Base-by-base conservation (phyloP, 768 basidiomycete genomes). In the Trametes cinnabarina region DNA sequence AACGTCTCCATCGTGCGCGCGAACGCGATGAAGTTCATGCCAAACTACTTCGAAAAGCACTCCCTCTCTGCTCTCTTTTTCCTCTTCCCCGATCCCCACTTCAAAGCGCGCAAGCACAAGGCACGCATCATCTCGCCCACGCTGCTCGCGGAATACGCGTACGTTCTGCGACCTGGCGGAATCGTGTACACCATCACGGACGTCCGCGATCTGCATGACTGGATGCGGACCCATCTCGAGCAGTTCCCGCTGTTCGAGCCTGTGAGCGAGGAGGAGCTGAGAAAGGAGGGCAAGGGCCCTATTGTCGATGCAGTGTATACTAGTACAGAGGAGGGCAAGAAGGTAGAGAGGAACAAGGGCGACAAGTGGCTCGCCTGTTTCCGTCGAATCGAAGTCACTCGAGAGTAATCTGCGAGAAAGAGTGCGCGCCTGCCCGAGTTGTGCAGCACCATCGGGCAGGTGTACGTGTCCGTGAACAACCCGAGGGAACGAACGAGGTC, bases 131-230 rank as follows among this genome's bases (percentile, higher is more conserved):
- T 98, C 69, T 97, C 95, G 51, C 91, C 94, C 6, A 95, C 96
- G n/a, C 81, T 99, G 28, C 82, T 98, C 19, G 94, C 97, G 23
- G 97, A 99, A 70, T 99, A 99, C 65, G 96, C 97, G 4, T 97
- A 92, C 69, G 89, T 91, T 22, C 83, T 99, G 41, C 82, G 84
- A 25, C 91, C 91, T 0, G 95, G 94, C n/a, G 97, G 97, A 7
- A 88, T 96, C 68, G 81, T 98, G 23, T 99, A 98, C 76, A 98
- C 96, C 12, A 94, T 98, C 72, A 99, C 97, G 9, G 97, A 99
- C 66, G 97, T 99, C 35, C 79, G 84, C 64, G 94, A 98, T 68
- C 81, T 99, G 17, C 89, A 96, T 70, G 82, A 88, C 55, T 99
- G 97, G 97, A 98, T 98, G 93, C 86, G 83, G 51, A 76, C 82